Conservation (phyloP, 2,329 filamentous ascomycete genomes). For the Penicillium fuscoglaucum region DNA sequence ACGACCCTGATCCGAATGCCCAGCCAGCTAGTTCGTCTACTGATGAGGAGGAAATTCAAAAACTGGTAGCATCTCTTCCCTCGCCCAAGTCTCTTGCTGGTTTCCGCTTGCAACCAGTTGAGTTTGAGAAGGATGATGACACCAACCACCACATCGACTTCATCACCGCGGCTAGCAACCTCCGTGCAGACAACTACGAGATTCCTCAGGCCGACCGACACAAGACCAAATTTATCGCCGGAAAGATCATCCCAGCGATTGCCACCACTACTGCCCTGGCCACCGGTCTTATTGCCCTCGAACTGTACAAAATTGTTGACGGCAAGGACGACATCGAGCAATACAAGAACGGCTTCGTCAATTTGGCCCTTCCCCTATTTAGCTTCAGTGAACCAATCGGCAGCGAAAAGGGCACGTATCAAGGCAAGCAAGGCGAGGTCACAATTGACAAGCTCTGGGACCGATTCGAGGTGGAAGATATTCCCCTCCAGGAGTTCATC, state of each 20-base stretch:
- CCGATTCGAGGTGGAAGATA: slow-evolving; percentile 84
- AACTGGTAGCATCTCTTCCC: slow-evolving; percentile 71
- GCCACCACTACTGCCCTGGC: slow-evolving; percentile 95
- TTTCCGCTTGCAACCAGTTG: slow-evolving; percentile 86
- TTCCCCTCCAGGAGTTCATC: slow-evolving; percentile 81
- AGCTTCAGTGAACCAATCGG: slow-evolving; percentile 96
- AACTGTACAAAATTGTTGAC: slow-evolving; percentile 95
- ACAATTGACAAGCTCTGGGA: slow-evolving; percentile 97
- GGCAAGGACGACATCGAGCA: slow-evolving; percentile 96
- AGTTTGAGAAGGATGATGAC: slow-evolving; percentile 99
- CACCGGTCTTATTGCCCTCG: slow-evolving; percentile 86
- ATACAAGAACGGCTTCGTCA: slow-evolving; percentile 99
- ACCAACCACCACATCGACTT: slow-evolving; percentile 98
- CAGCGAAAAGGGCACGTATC: slow-evolving; percentile 89
- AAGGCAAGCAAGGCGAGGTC: slow-evolving; percentile 72
- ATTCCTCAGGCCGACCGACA: slow-evolving; percentile 89
- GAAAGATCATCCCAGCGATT: slow-evolving; percentile 98
- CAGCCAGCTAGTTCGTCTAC: slow-evolving; percentile 57
- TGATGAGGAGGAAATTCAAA: slow-evolving; percentile 73
- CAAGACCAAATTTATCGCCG: slow-evolving; percentile 99
- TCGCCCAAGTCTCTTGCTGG: slow-evolving; percentile 77
- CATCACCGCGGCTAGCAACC: slow-evolving; percentile 94
- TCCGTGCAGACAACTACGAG: slow-evolving; percentile 97
- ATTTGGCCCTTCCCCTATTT: slow-evolving; percentile 94
- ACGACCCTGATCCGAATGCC: slow-evolving; percentile 88